Evolutionary conservation across 2,329 filamentous ascomycete species (phyloP).

Genomic region (Arthrobotrys pseudoclavata): DNA sequence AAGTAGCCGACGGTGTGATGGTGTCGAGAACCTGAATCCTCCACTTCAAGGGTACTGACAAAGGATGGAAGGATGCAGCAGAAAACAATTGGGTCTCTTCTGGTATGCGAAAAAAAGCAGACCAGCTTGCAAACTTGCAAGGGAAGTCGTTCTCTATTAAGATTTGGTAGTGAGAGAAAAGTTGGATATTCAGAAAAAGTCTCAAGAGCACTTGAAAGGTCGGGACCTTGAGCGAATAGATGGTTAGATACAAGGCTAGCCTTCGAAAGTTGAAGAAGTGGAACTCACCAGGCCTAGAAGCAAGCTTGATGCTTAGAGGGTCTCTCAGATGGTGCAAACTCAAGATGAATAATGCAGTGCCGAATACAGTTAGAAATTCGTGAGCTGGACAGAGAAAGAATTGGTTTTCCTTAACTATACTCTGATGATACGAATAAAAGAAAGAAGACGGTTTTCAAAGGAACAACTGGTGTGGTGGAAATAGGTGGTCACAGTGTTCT

Average conservation of each 20-base stretch:
- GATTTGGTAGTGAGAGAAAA: neutral
- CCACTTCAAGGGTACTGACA: neutral
- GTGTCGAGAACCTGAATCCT: constrained; percentile 1
- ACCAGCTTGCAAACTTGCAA: neutral
- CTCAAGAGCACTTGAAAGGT: neutral
- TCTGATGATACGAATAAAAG: neutral
- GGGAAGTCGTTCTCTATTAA: neutral
- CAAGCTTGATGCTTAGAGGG: neutral
- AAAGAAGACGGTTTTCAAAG: neutral
- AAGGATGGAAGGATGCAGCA: neutral
- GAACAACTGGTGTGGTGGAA: too few relatives aligned
- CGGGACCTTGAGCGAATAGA: neutral
- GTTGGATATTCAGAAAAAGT: neutral
- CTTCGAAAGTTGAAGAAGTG: neutral
- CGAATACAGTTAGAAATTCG: neutral
- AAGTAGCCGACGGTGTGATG: constrained; percentile 48
- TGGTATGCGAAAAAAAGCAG: neutral
- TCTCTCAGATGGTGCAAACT: constrained; percentile 8
- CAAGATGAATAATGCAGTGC: neutral
- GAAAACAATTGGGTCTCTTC: neutral
- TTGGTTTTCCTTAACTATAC: neutral
- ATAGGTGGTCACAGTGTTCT: too few relatives aligned
- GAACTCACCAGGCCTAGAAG: neutral
- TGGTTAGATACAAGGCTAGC: neutral
- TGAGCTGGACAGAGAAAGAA: neutral